A percentile compares a stretch with the other conserved stretches of the same genome.
Conservation (phyloP, 2,329 filamentous ascomycete species). For the Colletotrichum camelliae region DNA sequence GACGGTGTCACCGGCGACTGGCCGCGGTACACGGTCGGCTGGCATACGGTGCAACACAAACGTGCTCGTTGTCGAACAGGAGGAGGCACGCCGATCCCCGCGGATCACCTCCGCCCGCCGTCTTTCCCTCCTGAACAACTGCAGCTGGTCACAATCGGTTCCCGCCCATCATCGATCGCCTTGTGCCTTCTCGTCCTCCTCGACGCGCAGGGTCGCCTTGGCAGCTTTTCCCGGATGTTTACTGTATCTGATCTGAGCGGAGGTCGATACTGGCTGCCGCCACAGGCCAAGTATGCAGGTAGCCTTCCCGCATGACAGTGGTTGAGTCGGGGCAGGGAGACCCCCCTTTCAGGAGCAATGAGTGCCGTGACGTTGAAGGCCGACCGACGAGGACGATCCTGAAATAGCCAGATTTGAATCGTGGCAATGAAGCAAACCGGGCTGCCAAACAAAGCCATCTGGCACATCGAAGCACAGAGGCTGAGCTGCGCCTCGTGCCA, state of each 20-base stretch:
- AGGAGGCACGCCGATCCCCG: not conserved
- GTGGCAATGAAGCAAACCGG: not conserved
- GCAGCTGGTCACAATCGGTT: not conserved
- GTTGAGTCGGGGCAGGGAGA: not conserved
- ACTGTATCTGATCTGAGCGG: constrained; percentile 12
- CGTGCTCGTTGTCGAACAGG: constrained; percentile 26
- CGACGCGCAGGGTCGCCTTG: constrained; percentile 11
- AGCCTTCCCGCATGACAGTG: constrained; percentile 2
- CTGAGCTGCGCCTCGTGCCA: not conserved
- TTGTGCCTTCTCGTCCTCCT: not conserved
- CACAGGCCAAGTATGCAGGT: constrained; percentile 1
- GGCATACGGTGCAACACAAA: constrained; percentile 32
- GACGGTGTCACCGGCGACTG: constrained; percentile 15
- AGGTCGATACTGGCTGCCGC: not conserved
- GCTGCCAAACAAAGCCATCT: not conserved
- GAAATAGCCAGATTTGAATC: not conserved
- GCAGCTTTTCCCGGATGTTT: not conserved
- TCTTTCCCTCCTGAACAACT: not conserved
- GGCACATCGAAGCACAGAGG: not conserved
- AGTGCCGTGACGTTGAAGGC: not conserved
- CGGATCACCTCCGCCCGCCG: not conserved
- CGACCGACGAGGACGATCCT: not conserved
- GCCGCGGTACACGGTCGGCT: constrained; percentile 22
- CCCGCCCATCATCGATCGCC: not conserved
- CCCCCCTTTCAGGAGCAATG: not conserved